Conservation (phyloP, 176 grass and related monocot species). For the Alopecurus myosuroides region DNA sequence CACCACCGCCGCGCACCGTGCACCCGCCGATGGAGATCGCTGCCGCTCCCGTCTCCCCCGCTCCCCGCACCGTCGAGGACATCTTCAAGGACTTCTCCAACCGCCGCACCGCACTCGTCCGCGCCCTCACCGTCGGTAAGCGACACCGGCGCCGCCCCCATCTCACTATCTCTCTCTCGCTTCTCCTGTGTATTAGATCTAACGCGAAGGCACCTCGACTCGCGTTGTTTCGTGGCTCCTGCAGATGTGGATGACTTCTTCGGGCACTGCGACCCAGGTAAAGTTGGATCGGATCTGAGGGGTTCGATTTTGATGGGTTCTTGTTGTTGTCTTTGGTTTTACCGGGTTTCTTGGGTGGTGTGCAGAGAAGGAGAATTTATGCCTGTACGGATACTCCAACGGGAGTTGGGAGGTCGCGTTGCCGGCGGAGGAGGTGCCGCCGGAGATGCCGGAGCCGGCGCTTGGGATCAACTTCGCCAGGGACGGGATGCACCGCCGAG, state of each 20-base stretch:
- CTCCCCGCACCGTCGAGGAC: slow-evolving; percentile 51
- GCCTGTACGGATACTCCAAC: slow-evolving; percentile 44
- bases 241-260: slow-evolving; percentile 61
- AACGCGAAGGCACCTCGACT: neutral
- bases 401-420: slow-evolving; percentile 46
- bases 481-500: slow-evolving; percentile 53
- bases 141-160: neutral
- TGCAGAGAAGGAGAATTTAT: slow-evolving; percentile 62
- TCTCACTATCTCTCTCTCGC: neutral
- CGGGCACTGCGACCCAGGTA: slow-evolving; percentile 50
- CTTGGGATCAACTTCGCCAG: slow-evolving; percentile 59
- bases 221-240: neutral
- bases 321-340: neutral
- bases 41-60: slow-evolving; percentile 11
- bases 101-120: slow-evolving; percentile 55
- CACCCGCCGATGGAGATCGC: slow-evolving; percentile 18
- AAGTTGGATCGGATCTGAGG: slow-evolving; percentile 13
- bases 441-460: slow-evolving; percentile 53
- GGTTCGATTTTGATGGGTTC: slow-evolving; percentile 1
- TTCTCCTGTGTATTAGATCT: slow-evolving; percentile 1
- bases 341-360: neutral
- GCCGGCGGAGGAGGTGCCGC: slow-evolving; percentile 58
- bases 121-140: slow-evolving; percentile 55
- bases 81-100: slow-evolving; percentile 56
- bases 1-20: neutral